phyloP scores from a whole-genome alignment of 768 basidiomycete species.

The Steccherinum ochraceum region DNA sequence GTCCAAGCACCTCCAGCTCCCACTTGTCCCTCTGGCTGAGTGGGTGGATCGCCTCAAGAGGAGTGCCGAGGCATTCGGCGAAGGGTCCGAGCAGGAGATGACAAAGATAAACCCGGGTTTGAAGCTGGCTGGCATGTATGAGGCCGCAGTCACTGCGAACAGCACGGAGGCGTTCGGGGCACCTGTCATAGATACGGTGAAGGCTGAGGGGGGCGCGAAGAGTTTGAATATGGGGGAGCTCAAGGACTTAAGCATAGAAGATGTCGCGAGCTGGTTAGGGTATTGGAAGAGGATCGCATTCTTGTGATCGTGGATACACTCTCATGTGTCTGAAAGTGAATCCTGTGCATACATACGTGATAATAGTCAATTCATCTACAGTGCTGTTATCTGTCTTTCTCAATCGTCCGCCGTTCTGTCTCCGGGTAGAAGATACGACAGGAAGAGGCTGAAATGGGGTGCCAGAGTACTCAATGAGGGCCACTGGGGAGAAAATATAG shows the following conservation, averaged over 20 bases:
- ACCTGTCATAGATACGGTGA: background rate
- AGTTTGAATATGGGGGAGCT: background rate
- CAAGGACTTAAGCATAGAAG: background rate
- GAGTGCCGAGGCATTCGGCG: background rate
- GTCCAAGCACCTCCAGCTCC: constrained; percentile 15
- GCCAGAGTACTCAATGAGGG: no score
- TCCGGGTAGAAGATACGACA: no score
- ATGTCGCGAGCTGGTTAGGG: constrained; percentile 4
- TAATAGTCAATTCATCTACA: no score
- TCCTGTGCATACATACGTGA: no score
- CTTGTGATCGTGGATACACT: no score
- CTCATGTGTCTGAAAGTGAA: no score
- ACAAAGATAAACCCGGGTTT: constrained; percentile 21
- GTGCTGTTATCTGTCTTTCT: no score
- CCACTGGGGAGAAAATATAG: no score
- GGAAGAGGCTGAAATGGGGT: no score
- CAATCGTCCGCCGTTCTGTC: no score
- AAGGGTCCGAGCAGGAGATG: constrained; percentile 4
- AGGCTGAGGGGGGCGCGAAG: background rate
- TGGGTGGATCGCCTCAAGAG: constrained; percentile 17
- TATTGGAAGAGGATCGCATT: constrained; percentile 8
- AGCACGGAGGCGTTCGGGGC: constrained; percentile 5
- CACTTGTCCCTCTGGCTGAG: constrained; percentile 18
- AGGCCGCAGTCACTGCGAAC: background rate
- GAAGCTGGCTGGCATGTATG: constrained; percentile 19